A percentile compares a stretch with the other conserved stretches of the same genome.
phyloP scores from a whole-genome alignment of 257 asterid species.

The Ilex aquifolium region DNA sequence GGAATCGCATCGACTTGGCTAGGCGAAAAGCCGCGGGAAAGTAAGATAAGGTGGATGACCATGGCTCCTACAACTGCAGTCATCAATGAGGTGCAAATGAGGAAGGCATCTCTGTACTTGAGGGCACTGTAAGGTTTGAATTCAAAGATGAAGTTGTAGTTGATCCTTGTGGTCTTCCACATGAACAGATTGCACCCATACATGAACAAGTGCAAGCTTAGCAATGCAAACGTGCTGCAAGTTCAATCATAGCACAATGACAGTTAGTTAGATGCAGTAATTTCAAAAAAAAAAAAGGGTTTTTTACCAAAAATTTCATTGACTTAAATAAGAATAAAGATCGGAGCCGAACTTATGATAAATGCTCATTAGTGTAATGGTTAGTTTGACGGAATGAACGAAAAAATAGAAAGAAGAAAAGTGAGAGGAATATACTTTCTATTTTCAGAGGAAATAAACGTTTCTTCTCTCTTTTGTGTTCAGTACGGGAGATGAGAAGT shows the following conservation, averaged over 20 bases:
- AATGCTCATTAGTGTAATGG: too few species aligned
- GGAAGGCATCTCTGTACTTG: slow-evolving; percentile 83
- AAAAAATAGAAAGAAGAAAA: too few species aligned
- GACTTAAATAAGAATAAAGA: too few species aligned
- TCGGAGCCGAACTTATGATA: too few species aligned
- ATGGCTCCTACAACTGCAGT: slow-evolving; percentile 76
- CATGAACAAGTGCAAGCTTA: slow-evolving; percentile 86
- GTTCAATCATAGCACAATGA: neutral
- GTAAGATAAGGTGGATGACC: slow-evolving; percentile 70
- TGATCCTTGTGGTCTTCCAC: slow-evolving; percentile 85
- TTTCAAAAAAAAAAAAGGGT: too few species aligned
- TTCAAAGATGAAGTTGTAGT: slow-evolving; percentile 82
- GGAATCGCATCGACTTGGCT: slow-evolving; percentile 62
- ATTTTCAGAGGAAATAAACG: too few species aligned
- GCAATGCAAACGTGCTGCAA: slow-evolving; percentile 91
- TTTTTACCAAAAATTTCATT: too few species aligned
- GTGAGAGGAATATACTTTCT: too few species aligned
- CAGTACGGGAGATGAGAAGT: too few species aligned
- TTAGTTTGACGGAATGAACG: too few species aligned
- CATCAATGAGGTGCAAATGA: slow-evolving; percentile 75
- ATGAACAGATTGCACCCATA: slow-evolving; percentile 85
- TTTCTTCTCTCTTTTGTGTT: too few species aligned
- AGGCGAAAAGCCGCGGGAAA: slow-evolving; percentile 44
- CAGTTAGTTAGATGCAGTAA: too few species aligned
- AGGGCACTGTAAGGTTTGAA: slow-evolving; percentile 61